These are phyloP conservation scores for Pilaira anomala DNA, from an alignment of 192 early-diverging fungal species.

Conservation along the genomic window DNA sequence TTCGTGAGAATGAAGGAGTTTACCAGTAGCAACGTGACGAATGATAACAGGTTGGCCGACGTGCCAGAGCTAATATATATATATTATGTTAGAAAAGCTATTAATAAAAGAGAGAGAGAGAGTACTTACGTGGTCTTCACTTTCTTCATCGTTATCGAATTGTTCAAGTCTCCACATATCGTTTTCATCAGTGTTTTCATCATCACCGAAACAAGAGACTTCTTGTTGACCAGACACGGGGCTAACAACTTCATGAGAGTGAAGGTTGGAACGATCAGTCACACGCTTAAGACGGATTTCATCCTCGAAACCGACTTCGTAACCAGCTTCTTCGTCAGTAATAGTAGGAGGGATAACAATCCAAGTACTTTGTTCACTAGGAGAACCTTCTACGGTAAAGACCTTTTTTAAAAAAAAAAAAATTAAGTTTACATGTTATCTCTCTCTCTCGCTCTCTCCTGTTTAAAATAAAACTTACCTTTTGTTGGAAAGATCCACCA, in stretches of 20 bases:
- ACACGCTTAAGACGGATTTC: conserved; percentile 52
- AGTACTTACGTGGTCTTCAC: conserved; percentile 10
- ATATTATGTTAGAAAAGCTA: background rate
- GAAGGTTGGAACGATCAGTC: conserved; percentile 48
- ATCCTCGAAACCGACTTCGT: conserved; percentile 44
- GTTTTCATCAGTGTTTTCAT: conserved; percentile 48
- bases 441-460: background rate
- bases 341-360: conserved; percentile 49
- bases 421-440: background rate
- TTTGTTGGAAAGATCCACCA: conserved; percentile 53
- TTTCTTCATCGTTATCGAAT: conserved; percentile 4
- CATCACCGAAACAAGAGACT: conserved; percentile 53
- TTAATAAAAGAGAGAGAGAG: background rate
- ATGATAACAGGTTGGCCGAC: conserved; percentile 44
- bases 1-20: conserved; percentile 50
- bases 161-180: conserved; percentile 49
- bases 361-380: conserved; percentile 48
- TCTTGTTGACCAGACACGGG: conserved; percentile 56
- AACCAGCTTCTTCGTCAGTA: conserved; percentile 44
- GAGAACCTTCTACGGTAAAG: conserved; percentile 43
- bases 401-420: conserved; percentile 14
- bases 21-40: conserved; percentile 46
- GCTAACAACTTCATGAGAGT: conserved; percentile 52
- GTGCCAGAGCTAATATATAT: conserved; percentile 36
- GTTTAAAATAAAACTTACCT: conserved; percentile 10